Evolutionary conservation across 2,329 filamentous ascomycete species (phyloP), one percentile per base, ranked within the genome.

Genomic region (Fusarium algeriense): DNA sequence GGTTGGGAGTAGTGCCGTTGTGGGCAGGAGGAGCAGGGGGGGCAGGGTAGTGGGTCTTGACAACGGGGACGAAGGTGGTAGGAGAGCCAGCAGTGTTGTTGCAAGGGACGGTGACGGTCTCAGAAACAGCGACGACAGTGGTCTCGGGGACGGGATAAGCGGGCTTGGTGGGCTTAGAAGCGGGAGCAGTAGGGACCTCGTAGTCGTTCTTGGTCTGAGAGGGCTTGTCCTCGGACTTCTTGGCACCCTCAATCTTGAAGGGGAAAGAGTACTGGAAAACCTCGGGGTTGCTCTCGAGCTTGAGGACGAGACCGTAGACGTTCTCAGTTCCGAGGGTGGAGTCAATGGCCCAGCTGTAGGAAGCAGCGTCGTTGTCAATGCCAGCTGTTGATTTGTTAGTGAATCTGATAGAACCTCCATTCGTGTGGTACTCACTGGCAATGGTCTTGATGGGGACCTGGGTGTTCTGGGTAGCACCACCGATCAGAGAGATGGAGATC

Each of bases 251-350:
- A 76, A 89, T 88, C 76, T 82, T 74, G 84, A 91, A 91, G 74
- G 88, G 88, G 82, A 85, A 86, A 61, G 87, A 89, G 85, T 86
- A 91, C 85, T 91, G 88, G 85, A 88, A 89, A 77, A 85, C 80
- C 14, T 53, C 69, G 26, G 81, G 58, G 81, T 89, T 77, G 70
- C 79, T 80, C 73, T 87, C 84, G 38, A 85, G 82, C 69, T 79
- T 78, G 80, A 91, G 82, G 81, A 84, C 82, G 78, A 91, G 82
- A 71, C 89, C 89, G 80, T 91, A 91, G 76, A 84, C 83, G 56
- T 81, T 81, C 43, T 82, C 77, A 62, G 75, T 75, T 68, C 85
- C 86, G 32, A 87, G 83, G 32, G 77, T 69, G 65, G 81, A 75
- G 76, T 81, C 82, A 55, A 90, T 83, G 28, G 76, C 69, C 89